Evolutionary conservation across 2,329 filamentous ascomycete species (phyloP), one percentile per base, ranked within the genome.

Genomic region (Zymoseptoria ardabiliae): DNA sequence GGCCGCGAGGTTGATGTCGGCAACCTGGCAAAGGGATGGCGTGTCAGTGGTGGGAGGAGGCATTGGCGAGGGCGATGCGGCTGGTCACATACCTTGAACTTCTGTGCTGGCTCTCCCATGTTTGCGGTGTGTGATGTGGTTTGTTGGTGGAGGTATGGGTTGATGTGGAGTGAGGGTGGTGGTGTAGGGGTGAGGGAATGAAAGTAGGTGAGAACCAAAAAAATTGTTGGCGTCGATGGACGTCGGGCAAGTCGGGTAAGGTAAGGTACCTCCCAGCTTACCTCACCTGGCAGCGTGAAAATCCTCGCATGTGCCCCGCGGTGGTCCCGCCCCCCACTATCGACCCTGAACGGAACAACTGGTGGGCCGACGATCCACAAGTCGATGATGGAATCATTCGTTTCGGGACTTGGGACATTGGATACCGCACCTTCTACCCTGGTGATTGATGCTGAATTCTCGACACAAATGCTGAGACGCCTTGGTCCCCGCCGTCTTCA

Each of bases 1-100:
- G 79, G 94, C 94, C 76, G 94, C 93, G 76, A 97, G 88, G 77
- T 89, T 82, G 78, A 97, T 89, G 85, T 97, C 94, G 75, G 93
- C 91, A 82, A 99, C 93, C 67, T 69, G 55, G 13, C n/a, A n/a
- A 4, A 49, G 48, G 28, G 53, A n/a, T 30, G 50, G 13, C 30
- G 22, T 28, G 22, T 19, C 30, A 28, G n/a, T 8, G 25, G n/a
- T 8, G 35, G 35, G 11, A 45, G 35, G 35, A 17, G 35, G 13
- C 35, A 45, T 45, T 45, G 35, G 35, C 17, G 35, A n/a, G 13
- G 13, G 17, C 17, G 54, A 20, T 48, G 19, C 25, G 35, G 35
- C 35, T 13, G 35, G 17, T 45, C 35, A 45, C 58, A n/a, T 56
- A 66, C 64, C 90, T 97, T 96, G 88, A 91, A 95, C 81, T 90